phyloP scores from a whole-genome alignment of 1,284 basidiomycete genomes.

The Hymenochaete sp. region DNA sequence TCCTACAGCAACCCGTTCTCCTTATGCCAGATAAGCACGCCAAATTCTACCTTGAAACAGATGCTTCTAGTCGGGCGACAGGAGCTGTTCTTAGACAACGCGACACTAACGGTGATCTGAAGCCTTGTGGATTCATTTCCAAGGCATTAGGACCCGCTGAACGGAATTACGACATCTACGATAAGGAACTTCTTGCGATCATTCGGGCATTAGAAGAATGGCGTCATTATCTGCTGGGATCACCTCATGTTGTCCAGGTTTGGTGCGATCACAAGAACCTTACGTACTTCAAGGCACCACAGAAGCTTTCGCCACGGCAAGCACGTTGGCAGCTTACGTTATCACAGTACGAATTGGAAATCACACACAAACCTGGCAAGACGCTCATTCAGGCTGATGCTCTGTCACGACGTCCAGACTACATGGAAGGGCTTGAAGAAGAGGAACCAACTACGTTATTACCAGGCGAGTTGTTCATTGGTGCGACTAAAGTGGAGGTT shows the following conservation, averaged over 20 bases:
- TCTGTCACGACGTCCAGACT: constrained; percentile 23
- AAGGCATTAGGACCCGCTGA: constrained; percentile 23
- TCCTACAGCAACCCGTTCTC: no score
- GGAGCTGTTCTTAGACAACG: neutral
- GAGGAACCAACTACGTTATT: constrained; percentile 8
- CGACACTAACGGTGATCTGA: constrained; percentile 15
- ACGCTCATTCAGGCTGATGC: constrained; percentile 25
- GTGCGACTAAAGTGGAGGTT: constrained; percentile 6
- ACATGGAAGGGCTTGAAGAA: constrained; percentile 3
- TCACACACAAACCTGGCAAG: constrained; percentile 24
- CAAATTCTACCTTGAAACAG: neutral
- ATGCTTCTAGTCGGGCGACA: neutral
- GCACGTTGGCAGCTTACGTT: constrained; percentile 26
- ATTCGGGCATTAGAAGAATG: constrained; percentile 26
- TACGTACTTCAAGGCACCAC: constrained; percentile 23
- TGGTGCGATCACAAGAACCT: constrained; percentile 28
- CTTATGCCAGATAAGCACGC: no score
- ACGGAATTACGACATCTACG: constrained; percentile 30
- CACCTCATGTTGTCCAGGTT: constrained; percentile 19
- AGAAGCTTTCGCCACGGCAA: constrained; percentile 23
- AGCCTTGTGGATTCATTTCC: constrained; percentile 26
- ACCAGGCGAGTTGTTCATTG: no score
- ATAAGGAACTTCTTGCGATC: constrained; percentile 33
- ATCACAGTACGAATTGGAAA: constrained; percentile 21
- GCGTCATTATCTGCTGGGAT: constrained; percentile 26